These are phyloP conservation scores for Sugiyamaella sp. DNA, from an alignment of 1,139 yeast genomes.

Conservation along the genomic window DNA sequence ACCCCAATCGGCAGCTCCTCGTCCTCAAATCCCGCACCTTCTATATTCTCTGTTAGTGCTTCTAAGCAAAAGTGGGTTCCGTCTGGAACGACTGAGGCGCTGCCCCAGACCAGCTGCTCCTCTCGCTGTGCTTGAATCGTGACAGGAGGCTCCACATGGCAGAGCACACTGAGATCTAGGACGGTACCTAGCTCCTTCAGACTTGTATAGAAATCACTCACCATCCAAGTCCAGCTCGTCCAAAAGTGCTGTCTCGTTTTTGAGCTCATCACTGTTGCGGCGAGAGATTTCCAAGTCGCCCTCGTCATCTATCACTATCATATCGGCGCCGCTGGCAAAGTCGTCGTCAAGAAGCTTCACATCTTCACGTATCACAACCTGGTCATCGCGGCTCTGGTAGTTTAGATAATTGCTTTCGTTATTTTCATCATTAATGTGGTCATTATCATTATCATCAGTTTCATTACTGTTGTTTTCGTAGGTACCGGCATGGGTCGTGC, in stretches of 20 bases:
- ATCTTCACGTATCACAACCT: too few species aligned
- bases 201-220: slow-evolving; percentile 1
- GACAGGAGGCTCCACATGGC: too few species aligned
- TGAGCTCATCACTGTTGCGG: slow-evolving; percentile 6
- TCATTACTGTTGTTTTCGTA: neutral
- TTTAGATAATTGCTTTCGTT: too few species aligned
- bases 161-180: too few species aligned
- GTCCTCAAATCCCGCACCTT: slow-evolving; percentile 44
- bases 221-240: slow-evolving; percentile 17
- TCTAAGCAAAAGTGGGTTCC: too few species aligned
- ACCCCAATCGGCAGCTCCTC: slow-evolving; percentile 44
- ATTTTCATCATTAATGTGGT: neutral
- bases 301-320: slow-evolving; percentile 16
- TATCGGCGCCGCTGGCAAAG: slow-evolving; percentile 7
- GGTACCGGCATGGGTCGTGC: too few species aligned
- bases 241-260: slow-evolving; percentile 4
- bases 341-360: neutral
- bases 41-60: slow-evolving; percentile 28
- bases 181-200: too few species aligned
- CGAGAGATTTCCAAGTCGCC: slow-evolving; percentile 9
- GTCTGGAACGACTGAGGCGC: too few species aligned
- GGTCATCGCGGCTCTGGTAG: too few species aligned
- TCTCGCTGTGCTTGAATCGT: too few species aligned
- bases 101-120: too few species aligned
- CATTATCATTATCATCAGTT: slow-evolving; percentile 5